These are phyloP conservation scores for Bauhinia variegata DNA, from an alignment of 306 rosid genomes.

Conservation along the genomic window DNA sequence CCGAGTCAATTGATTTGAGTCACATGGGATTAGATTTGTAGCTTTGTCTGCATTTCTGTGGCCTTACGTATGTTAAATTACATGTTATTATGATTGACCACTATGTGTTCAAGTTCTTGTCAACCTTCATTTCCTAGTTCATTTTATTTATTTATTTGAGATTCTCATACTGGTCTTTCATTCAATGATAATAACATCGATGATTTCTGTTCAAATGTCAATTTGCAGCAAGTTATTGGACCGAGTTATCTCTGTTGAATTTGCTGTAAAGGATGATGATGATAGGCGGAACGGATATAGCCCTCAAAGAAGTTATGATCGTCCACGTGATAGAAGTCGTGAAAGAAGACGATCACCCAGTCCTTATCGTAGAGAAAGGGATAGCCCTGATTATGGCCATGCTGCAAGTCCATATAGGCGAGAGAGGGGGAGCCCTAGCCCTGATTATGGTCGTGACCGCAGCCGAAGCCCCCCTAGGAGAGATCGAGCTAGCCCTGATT, in stretches of 20 bases:
- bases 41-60: too few species aligned
- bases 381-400: conserved; percentile 97
- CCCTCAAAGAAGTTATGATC: conserved; percentile 78
- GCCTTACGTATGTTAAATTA: too few species aligned
- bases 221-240: conserved; percentile 87
- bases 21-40: too few species aligned
- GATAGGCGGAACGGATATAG: conserved; percentile 77
- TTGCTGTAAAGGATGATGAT: conserved; percentile 85
- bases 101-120: too few species aligned
- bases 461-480: conserved; percentile 66
- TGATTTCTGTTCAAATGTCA: conserved; percentile 30
- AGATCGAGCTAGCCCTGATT: conserved; percentile 65
- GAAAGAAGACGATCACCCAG: conserved; percentile 90
- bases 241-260: conserved; percentile 94
- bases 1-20: too few species aligned
- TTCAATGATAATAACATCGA: conserved; percentile 2
- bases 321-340: conserved; percentile 63
- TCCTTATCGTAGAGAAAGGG: conserved; percentile 87
- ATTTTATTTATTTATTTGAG: background rate
- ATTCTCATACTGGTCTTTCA: background rate
- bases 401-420: conserved; percentile 71
- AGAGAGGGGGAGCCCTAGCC: conserved; percentile 79
- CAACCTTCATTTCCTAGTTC: background rate
- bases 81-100: too few species aligned
- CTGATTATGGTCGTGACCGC: conserved; percentile 74